Evolutionary conservation across 2,329 filamentous ascomycete genomes (phyloP).

Genomic region (Curvularia verruculosa): DNA sequence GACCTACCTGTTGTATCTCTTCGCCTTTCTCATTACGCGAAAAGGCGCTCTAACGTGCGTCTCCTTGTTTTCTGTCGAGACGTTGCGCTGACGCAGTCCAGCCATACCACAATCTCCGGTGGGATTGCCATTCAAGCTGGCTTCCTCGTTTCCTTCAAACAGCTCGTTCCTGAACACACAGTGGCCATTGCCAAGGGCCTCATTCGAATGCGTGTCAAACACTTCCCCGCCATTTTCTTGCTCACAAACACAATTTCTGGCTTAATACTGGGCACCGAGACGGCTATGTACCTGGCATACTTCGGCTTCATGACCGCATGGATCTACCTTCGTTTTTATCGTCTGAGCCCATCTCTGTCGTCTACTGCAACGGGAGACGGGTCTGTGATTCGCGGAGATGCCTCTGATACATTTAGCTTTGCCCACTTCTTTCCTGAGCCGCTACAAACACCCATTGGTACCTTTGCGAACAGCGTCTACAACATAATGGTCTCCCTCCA

Average conservation of each 20-base stretch:
- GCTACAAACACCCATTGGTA: conserved; percentile 76
- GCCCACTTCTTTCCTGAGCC: conserved; percentile 92
- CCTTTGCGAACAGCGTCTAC: conserved; percentile 77
- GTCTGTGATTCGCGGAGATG: conserved; percentile 76
- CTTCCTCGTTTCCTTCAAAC: conserved; percentile 96
- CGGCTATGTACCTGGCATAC: conserved; percentile 78
- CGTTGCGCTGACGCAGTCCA: conserved; percentile 29
- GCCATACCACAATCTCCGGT: conserved; percentile 82
- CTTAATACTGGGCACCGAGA: conserved; percentile 70
- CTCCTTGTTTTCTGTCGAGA: not conserved
- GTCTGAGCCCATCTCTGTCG: conserved; percentile 66
- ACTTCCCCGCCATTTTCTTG: conserved; percentile 77
- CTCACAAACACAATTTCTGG: conserved; percentile 72
- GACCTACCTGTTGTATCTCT: conserved; percentile 73
- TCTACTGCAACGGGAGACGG: conserved; percentile 60
- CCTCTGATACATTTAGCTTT: conserved; percentile 95
- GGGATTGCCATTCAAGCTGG: conserved; percentile 88
- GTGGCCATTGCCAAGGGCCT: conserved; percentile 90
- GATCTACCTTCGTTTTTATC: conserved; percentile 97
- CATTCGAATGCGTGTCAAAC: conserved; percentile 84
- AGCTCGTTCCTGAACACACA: conserved; percentile 95
- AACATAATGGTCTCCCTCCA: conserved; percentile 73
- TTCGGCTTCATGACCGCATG: conserved; percentile 87
- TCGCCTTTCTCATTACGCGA: conserved; percentile 73
- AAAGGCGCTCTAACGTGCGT: conserved; percentile 73